These are phyloP conservation scores for Penicillium turbatum DNA, from an alignment of 495 filamentous ascomycete species.

Conservation along the genomic window DNA sequence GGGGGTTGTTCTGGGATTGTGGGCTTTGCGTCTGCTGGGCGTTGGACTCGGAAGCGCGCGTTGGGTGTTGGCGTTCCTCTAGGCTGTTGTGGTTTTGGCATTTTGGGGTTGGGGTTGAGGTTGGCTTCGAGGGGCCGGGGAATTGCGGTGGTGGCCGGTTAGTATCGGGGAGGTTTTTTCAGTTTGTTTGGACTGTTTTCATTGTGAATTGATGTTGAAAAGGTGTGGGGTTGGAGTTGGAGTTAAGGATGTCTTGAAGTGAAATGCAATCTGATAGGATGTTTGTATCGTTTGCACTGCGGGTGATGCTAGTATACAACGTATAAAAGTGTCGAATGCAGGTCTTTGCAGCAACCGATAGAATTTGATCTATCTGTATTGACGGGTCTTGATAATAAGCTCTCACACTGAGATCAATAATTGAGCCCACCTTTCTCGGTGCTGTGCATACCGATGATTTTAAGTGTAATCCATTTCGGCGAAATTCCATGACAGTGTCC, in stretches of 20 bases:
- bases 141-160: constrained; percentile 1
- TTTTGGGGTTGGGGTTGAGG: neutral
- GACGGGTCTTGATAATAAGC: too few species aligned
- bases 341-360: too few species aligned
- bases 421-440: too few species aligned
- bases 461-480: too few species aligned
- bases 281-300: constrained; percentile 23
- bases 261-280: constrained; percentile 5
- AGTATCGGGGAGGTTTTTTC: neutral
- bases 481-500: too few species aligned
- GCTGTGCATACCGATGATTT: too few species aligned
- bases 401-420: too few species aligned
- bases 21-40: neutral
- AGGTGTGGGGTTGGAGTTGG: neutral
- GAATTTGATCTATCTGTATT: too few species aligned
- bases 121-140: neutral
- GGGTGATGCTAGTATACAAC: too few species aligned
- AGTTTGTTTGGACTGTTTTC: neutral
- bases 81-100: constrained; percentile 2
- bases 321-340: too few species aligned
- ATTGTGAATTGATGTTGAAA: neutral
- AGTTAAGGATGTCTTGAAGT: neutral
- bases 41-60: neutral
- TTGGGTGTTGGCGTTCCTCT: constrained; percentile 3
- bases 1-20: neutral